Evolutionary conservation across 352 stramenopile species (phyloP).

Genomic region (Pythium folliculosum): DNA sequence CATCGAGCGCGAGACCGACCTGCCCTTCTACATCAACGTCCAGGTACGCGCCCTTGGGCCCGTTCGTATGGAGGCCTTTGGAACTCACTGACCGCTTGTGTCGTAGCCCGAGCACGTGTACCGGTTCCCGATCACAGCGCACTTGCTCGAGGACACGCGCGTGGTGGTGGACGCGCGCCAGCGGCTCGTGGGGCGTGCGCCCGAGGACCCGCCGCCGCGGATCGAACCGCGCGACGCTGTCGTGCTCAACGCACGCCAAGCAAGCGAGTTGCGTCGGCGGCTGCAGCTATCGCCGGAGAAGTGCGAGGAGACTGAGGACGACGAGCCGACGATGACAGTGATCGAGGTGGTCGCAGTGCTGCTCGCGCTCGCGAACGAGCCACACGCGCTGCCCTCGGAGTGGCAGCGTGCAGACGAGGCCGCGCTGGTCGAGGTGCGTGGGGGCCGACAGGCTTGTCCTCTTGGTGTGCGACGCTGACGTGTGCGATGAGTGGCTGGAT

Average conservation of each 20-base stretch:
- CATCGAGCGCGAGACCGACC: conserved; percentile 62
- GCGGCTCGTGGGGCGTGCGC: conserved; percentile 39
- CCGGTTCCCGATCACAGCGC: conserved; percentile 55
- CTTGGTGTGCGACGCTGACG: neutral
- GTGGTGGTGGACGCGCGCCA: conserved; percentile 37
- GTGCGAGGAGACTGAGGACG: neutral
- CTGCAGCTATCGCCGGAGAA: neutral
- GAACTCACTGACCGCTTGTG: neutral
- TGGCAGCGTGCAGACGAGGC: conserved; percentile 47
- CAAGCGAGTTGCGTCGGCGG: conserved; percentile 22
- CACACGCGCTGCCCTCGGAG: conserved; percentile 39
- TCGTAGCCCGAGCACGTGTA: conserved; percentile 50
- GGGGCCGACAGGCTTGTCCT: no score
- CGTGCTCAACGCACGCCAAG: conserved; percentile 51
- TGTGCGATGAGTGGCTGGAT: neutral
- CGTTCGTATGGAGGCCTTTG: no score
- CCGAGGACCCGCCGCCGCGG: conserved; percentile 37
- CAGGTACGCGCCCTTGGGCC: conserved; percentile 34
- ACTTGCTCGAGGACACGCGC: conserved; percentile 59
- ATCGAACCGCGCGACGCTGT: conserved; percentile 49
- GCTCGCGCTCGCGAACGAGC: conserved; percentile 32
- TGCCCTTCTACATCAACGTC: conserved; percentile 61
- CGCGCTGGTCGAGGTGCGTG: conserved; percentile 47
- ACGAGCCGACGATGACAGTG: conserved; percentile 15
- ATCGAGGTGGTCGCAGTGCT: conserved; percentile 43